phyloP scores from a whole-genome alignment of 2,329 filamentous ascomycete genomes.

The Lachnellula suecica region DNA sequence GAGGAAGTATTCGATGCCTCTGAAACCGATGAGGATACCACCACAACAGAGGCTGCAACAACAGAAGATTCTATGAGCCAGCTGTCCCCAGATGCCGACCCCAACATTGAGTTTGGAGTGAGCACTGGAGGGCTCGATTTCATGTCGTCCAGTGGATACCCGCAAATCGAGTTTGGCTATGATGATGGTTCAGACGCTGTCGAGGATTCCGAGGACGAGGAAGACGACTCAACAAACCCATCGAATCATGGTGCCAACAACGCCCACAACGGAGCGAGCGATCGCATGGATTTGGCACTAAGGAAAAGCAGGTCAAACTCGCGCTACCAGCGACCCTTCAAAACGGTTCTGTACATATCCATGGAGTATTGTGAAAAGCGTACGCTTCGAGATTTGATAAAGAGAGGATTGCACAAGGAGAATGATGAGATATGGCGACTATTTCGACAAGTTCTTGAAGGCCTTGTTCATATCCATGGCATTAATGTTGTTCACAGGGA shows the following conservation, averaged over 20 bases:
- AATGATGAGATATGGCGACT: slow-evolving; percentile 82
- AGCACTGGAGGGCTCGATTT: slow-evolving; percentile 87
- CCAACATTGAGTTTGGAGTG: slow-evolving; percentile 29
- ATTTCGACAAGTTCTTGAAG: slow-evolving; percentile 88
- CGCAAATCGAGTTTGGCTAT: slow-evolving; percentile 76
- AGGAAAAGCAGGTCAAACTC: slow-evolving; percentile 29
- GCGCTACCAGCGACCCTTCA: slow-evolving; percentile 51
- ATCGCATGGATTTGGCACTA: slow-evolving; percentile 20
- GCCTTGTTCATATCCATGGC: slow-evolving; percentile 84
- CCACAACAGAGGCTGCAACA: slow-evolving; percentile 44
- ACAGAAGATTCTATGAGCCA: slow-evolving; percentile 26
- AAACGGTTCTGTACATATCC: slow-evolving; percentile 88
- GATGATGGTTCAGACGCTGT: slow-evolving; percentile 44
- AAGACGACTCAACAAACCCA: slow-evolving; percentile 42
- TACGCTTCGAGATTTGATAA: slow-evolving; percentile 85
- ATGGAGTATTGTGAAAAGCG: slow-evolving; percentile 97
- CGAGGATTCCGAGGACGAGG: slow-evolving; percentile 44
- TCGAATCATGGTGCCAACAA: slow-evolving; percentile 39
- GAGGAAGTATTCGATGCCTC: slow-evolving; percentile 63
- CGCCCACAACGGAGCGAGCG: slow-evolving; percentile 14
- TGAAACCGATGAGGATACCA: slow-evolving; percentile 55
- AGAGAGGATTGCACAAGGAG: slow-evolving; percentile 70
- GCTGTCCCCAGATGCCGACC: slow-evolving; percentile 26
- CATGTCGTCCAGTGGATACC: slow-evolving; percentile 80
- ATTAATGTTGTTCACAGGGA: slow-evolving; percentile 94